These are phyloP conservation scores for Claviceps digitariae DNA, from an alignment of 2,329 filamentous ascomycete genomes.

Conservation along the genomic window DNA sequence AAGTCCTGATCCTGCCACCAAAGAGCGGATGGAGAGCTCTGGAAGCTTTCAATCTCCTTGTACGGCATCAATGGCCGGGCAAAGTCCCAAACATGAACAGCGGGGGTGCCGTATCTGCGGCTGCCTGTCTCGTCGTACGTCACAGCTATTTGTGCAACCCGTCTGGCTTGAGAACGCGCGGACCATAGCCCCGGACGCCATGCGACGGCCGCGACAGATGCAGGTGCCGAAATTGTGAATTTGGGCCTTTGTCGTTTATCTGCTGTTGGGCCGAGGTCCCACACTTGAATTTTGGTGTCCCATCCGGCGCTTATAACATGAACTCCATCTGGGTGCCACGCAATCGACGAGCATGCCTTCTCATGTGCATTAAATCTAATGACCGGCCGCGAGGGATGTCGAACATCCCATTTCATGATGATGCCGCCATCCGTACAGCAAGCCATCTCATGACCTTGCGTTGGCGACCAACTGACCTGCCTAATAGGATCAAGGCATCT, in stretches of 20 bases:
- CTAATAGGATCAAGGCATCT: slow-evolving; percentile 33
- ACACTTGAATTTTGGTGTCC: slow-evolving; percentile 49
- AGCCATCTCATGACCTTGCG: slow-evolving; percentile 46
- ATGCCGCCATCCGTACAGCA: slow-evolving; percentile 50
- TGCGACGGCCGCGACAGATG: slow-evolving; percentile 42
- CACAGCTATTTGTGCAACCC: slow-evolving; percentile 48
- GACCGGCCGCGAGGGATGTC: slow-evolving; percentile 37
- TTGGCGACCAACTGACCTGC: slow-evolving; percentile 53
- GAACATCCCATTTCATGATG: slow-evolving; percentile 51
- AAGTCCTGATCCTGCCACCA: slow-evolving; percentile 53
- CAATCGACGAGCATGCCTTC: slow-evolving; percentile 43
- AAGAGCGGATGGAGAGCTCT: slow-evolving; percentile 41
- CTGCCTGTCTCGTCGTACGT: slow-evolving; percentile 44
- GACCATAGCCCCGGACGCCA: slow-evolving; percentile 56
- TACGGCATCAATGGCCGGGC: slow-evolving; percentile 53
- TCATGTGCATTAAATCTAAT: slow-evolving; percentile 49
- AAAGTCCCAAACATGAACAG: slow-evolving; percentile 56
- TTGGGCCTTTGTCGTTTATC: slow-evolving; percentile 53
- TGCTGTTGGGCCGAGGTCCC: slow-evolving; percentile 46
- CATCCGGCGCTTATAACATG: slow-evolving; percentile 50
- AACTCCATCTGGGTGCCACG: slow-evolving; percentile 56
- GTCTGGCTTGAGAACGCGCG: slow-evolving; percentile 44
- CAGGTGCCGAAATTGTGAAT: slow-evolving; percentile 46
- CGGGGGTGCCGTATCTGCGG: slow-evolving; percentile 40
- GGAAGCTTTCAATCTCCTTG: slow-evolving; percentile 50